A percentile compares a stretch with the other conserved stretches of the same genome.
Evolutionary conservation across 768 basidiomycete genomes (phyloP).

Genomic region (Boletus subcaerulescens): DNA sequence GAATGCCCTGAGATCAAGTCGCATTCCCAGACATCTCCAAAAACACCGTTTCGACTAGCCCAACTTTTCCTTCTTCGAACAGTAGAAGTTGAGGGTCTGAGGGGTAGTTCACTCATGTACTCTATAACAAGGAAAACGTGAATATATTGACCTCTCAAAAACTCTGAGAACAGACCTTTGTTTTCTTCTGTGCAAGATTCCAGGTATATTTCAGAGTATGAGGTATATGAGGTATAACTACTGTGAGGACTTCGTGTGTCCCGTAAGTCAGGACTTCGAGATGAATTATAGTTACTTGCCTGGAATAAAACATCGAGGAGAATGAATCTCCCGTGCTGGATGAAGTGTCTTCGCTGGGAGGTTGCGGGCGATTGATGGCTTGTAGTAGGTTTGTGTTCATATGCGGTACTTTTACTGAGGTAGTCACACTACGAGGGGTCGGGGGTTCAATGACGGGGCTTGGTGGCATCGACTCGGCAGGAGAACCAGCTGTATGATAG

Average conservation of each 20-base stretch:
- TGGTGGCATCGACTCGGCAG: conserved; percentile 1
- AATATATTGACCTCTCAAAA: neutral
- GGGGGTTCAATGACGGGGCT: conserved; percentile 9
- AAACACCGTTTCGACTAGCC: conserved; percentile 11
- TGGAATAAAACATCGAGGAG: neutral
- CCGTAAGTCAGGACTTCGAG: neutral
- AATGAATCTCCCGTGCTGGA: neutral
- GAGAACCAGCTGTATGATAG: conserved; percentile 12
- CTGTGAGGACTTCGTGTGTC: conserved; percentile 6
- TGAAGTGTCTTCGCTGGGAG: neutral
- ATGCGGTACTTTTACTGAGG: neutral
- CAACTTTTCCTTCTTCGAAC: conserved; percentile 5
- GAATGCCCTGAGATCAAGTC: conserved; percentile 9
- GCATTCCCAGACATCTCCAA: conserved; percentile 26
- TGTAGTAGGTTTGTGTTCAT: neutral
- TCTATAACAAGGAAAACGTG: neutral
- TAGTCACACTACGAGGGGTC: neutral
- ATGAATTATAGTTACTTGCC: neutral
- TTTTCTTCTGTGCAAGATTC: neutral
- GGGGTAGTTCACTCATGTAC: conserved; percentile 1
- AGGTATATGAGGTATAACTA: conserved; percentile 11
- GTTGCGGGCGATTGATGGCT: neutral
- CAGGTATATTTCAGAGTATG: conserved; percentile 7
- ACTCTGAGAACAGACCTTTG: conserved; percentile 4
- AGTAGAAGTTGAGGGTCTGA: neutral